These are phyloP conservation scores for Harringtonia lauricola DNA, from an alignment of 2,329 filamentous ascomycete genomes.

Conservation along the genomic window DNA sequence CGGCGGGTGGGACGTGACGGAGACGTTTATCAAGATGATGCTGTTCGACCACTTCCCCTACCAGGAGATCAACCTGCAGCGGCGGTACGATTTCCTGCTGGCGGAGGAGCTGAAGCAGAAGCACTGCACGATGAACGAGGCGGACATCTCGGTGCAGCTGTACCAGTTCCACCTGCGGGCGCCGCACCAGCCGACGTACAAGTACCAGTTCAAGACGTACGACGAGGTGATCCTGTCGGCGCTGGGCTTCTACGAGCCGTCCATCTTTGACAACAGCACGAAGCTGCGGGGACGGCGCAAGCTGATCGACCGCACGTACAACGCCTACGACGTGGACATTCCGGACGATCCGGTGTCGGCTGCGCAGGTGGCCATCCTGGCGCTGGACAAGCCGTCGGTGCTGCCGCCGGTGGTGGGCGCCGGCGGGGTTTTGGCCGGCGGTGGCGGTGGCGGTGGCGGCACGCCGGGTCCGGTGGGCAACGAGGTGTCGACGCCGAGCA, in stretches of 20 bases:
- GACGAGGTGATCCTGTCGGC: constrained; percentile 92
- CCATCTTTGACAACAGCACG: constrained; percentile 69
- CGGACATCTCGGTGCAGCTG: constrained; percentile 77
- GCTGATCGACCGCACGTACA: constrained; percentile 77
- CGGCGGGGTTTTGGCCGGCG: constrained; percentile 13
- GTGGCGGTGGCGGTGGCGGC: background rate
- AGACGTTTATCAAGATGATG: constrained; percentile 97
- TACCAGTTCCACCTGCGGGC: constrained; percentile 86
- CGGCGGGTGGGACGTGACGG: constrained; percentile 84
- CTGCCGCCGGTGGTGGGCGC: constrained; percentile 28
- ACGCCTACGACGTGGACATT: constrained; percentile 78
- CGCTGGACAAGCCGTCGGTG: constrained; percentile 48
- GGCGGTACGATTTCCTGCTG: constrained; percentile 83
- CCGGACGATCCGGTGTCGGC: constrained; percentile 83
- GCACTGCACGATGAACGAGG: constrained; percentile 83
- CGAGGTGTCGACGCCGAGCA: constrained; percentile 47
- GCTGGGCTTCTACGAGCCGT: constrained; percentile 87
- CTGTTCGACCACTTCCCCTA: constrained; percentile 94
- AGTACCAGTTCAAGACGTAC: constrained; percentile 94
- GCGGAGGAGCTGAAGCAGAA: constrained; percentile 94
- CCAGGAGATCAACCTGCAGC: constrained; percentile 79
- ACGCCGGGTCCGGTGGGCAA: background rate
- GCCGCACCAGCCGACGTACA: constrained; percentile 77
- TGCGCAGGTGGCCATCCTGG: constrained; percentile 63
- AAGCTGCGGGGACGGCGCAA: constrained; percentile 75